Evolutionary conservation across 495 filamentous ascomycete genomes (phyloP), one percentile per base, ranked within the genome.

Genomic region (Aspergillus asperescens): DNA sequence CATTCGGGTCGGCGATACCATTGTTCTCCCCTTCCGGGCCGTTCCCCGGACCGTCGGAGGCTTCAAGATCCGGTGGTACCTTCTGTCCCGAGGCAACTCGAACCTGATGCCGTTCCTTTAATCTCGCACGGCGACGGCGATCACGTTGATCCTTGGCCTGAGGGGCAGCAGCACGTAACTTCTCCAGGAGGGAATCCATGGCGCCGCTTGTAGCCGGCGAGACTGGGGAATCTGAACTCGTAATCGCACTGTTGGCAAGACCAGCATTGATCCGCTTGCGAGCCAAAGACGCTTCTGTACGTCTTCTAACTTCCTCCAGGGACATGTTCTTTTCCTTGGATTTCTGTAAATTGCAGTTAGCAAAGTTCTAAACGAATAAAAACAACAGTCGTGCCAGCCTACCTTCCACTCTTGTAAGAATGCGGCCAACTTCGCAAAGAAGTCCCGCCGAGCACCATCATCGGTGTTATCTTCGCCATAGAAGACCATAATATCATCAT

Each of bases 131-230:
- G 43, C 92, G 84, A 53, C 93, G 84, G 52, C 89, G 79, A 64
- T 96, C 93, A 57, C 93, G 78, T 62, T 91, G 84, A 66, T 95
- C 89, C 52, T 87, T 75, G 5, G 89, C 80, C 70, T 95, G 88
- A 22, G 93, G 94, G 27, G 89, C 91, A 2, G 93, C 93, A 31
- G 90, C 90, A 46, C 93, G 87, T 46, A 98, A 74, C 70, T 96
- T 97, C 81, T 96, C 88, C 31, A 98, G 80, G n/a, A 98, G 76
- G 12, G 84, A 86, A 72, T 98, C 93, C 90, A 98, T 97, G 29
- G 92, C 94, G 37, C 93, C 94, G 38, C 89, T 86, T 27, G 83
- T 80, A 27, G 78, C 80, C n/a, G 92, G 87, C 8, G 88, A 86
- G 16, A 77, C 72, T 1, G 83, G 81, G 6, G 48, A 41, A 16